Conservation (phyloP, 805 yeast species). For the Schwanniomyces pseudopolymorphus region DNA sequence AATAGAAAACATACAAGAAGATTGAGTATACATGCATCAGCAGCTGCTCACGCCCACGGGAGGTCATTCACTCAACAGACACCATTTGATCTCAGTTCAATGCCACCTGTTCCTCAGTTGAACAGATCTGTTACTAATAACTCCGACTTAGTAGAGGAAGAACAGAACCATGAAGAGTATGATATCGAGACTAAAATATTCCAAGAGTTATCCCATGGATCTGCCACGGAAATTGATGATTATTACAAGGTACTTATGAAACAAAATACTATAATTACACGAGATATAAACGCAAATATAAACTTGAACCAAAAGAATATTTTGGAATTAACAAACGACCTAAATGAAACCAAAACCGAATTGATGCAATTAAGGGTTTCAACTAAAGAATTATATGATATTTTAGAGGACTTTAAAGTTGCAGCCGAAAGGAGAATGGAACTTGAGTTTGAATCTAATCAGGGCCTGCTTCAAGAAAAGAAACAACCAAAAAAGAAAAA, state of each 20-base stretch:
- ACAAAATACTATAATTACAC: conserved; percentile 50
- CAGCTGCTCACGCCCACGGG: conserved; percentile 31
- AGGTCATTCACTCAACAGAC: conserved; percentile 19
- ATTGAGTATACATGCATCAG: conserved; percentile 40
- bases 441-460: conserved; percentile 35
- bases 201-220: conserved; percentile 55
- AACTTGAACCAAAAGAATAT: conserved; percentile 64
- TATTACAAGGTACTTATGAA: conserved; percentile 56
- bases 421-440: conserved; percentile 60
- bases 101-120: conserved; percentile 33
- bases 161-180: conserved; percentile 8
- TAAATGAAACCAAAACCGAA: conserved; percentile 63
- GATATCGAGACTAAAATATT: conserved; percentile 18
- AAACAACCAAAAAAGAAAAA: not conserved
- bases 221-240: conserved; percentile 70
- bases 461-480: conserved; percentile 1
- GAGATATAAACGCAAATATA: conserved; percentile 58
- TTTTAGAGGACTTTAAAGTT: conserved; percentile 56
- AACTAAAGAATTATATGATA: conserved; percentile 58
- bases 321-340: conserved; percentile 56
- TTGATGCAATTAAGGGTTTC: conserved; percentile 59
- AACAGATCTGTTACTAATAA: conserved; percentile 3
- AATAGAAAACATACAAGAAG: conserved; percentile 26
- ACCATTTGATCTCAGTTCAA: conserved; percentile 21
- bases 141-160: conserved; percentile 2